Conservation (phyloP, 1,284 basidiomycete genomes). For the Vanrija pseudolonga region DNA sequence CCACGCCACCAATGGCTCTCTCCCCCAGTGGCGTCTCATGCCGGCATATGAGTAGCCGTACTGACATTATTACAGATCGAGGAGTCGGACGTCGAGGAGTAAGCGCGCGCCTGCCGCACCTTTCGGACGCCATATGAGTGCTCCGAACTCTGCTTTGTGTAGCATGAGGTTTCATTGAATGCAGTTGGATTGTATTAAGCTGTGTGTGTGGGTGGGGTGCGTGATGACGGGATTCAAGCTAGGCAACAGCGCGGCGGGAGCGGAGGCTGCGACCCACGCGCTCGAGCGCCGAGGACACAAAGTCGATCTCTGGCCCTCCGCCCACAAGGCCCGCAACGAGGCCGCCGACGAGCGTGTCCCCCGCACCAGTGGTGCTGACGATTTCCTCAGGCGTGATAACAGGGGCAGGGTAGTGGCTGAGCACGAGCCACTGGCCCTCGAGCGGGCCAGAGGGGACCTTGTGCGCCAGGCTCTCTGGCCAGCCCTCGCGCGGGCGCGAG, state of each 20-base stretch:
- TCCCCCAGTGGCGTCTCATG: too few relatives aligned
- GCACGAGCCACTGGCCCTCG: constrained; percentile 49
- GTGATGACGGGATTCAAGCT: too few relatives aligned
- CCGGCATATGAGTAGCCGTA: background rate
- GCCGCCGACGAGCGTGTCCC: constrained; percentile 80
- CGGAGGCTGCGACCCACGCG: constrained; percentile 30
- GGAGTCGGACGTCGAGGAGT: constrained; percentile 42
- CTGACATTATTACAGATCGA: constrained; percentile 36
- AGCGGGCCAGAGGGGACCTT: constrained; percentile 17
- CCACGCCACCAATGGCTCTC: background rate
- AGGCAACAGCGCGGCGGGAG: constrained; percentile 34
- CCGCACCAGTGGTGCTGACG: constrained; percentile 81
- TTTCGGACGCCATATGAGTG: background rate
- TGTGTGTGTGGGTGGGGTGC: too few relatives aligned
- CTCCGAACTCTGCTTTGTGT: background rate
- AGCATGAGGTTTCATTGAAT: background rate
- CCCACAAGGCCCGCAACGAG: constrained; percentile 50
- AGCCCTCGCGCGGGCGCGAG: constrained; percentile 53
- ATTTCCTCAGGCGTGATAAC: constrained; percentile 51
- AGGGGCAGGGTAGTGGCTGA: constrained; percentile 68
- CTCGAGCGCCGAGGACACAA: constrained; percentile 30
- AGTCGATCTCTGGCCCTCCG: constrained; percentile 12
- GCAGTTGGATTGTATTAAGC: too few relatives aligned
- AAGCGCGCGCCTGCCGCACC: background rate
- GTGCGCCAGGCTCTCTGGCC: constrained; percentile 46